A percentile compares a stretch with the other conserved stretches of the same genome.
Evolutionary conservation across 441 rosid genomes (phyloP).

Genomic region (Omphalea diandra): DNA sequence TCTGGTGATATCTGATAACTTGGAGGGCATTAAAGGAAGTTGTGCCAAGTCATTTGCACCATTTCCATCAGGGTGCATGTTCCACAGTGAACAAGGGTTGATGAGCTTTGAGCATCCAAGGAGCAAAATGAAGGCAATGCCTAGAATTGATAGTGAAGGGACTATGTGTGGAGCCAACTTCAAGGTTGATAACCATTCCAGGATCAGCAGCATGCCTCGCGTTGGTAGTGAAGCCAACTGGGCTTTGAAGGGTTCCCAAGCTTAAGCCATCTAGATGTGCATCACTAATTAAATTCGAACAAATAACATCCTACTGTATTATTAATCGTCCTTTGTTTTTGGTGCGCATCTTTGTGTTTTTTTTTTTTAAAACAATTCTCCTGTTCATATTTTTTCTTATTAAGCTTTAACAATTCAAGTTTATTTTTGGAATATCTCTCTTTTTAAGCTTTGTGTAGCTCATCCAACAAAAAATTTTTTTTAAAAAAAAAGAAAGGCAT

Average conservation of each 20-base stretch:
- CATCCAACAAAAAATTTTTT: no score
- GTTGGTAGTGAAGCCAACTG: constrained; percentile 94
- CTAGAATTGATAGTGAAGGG: constrained; percentile 87
- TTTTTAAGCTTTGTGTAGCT: no score
- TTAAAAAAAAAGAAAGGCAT: no score
- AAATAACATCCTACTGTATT: no score
- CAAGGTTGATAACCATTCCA: constrained; percentile 67
- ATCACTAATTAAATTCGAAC: not conserved
- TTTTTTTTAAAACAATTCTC: no score
- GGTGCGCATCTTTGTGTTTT: no score
- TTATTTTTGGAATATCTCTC: no score
- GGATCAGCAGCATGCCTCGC: constrained; percentile 59
- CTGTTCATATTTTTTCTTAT: not conserved
- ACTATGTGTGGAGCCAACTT: constrained; percentile 77
- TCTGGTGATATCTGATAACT: constrained; percentile 64
- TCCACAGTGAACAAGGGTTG: constrained; percentile 76
- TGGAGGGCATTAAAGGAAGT: constrained; percentile 71
- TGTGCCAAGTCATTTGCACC: constrained; percentile 93
- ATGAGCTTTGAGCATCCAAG: constrained; percentile 91
- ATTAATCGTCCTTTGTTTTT: not conserved
- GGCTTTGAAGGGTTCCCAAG: constrained; percentile 43
- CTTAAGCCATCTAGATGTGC: not conserved
- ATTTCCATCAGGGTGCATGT: constrained; percentile 94
- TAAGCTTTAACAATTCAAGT: not conserved
- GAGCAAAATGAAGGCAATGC: constrained; percentile 74